Percentiles rank a stretch among this genome's conserved stretches.
phyloP scores from a whole-genome alignment of 2,329 filamentous ascomycete species.

The Venturia carpophila region DNA sequence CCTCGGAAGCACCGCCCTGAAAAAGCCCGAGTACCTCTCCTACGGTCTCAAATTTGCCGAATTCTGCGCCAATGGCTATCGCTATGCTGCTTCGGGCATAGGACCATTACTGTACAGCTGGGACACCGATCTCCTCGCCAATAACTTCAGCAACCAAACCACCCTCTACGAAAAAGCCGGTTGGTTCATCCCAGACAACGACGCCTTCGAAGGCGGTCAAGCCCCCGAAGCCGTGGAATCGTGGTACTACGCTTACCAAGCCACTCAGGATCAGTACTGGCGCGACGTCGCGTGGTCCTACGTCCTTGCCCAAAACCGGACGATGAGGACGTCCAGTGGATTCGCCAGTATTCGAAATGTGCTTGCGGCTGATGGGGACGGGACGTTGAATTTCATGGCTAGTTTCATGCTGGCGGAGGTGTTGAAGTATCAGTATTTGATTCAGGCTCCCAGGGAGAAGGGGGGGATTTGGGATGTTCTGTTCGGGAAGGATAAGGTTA shows the following conservation, averaged over 20 bases:
- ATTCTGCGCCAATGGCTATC: conserved; percentile 70
- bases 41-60: conserved; percentile 66
- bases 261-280: conserved; percentile 66
- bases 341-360: conserved; percentile 62
- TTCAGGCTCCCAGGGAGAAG: conserved; percentile 50
- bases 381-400: conserved; percentile 59
- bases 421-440: conserved; percentile 74
- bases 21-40: conserved; percentile 57
- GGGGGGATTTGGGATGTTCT: conserved; percentile 54
- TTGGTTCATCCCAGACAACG: conserved; percentile 53
- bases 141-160: conserved; percentile 27
- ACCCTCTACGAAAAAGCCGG: conserved; percentile 51
- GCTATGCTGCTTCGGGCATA: conserved; percentile 58
- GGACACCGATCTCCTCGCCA: conserved; percentile 23
- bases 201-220: conserved; percentile 60
- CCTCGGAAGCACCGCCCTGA: conserved; percentile 65
- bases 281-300: conserved; percentile 79
- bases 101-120: conserved; percentile 57
- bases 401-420: conserved; percentile 86
- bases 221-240: conserved; percentile 77
- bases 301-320: conserved; percentile 59
- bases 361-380: conserved; percentile 50
- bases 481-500: conserved; percentile 26
- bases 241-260: conserved; percentile 79
- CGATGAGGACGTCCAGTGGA: conserved; percentile 56